phyloP scores from a whole-genome alignment of 2,329 filamentous ascomycete species.

The Didymella arachidicola region DNA sequence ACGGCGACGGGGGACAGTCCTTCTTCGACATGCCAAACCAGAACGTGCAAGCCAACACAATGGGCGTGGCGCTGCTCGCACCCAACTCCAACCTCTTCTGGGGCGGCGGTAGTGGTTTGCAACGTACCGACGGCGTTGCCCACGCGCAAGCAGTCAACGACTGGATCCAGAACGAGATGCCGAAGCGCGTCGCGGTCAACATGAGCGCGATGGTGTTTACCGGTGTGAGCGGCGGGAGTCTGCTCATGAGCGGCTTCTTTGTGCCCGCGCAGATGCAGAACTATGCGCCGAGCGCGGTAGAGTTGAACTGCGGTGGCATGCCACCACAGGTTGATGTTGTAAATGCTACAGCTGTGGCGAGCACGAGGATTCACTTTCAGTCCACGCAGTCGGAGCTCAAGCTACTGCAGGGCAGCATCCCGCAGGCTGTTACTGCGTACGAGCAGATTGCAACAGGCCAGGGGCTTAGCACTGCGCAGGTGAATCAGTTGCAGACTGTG shows the following conservation, averaged over 20 bases:
- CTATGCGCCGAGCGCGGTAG: conserved; percentile 60
- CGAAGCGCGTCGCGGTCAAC: conserved; percentile 64
- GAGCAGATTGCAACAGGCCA: conserved; percentile 57
- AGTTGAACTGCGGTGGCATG: conserved; percentile 65
- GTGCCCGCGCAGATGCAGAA: conserved; percentile 64
- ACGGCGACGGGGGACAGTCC: conserved; percentile 67
- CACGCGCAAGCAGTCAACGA: conserved; percentile 65
- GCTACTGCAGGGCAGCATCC: conserved; percentile 60
- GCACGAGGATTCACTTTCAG: conserved; percentile 65
- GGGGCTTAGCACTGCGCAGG: conserved; percentile 55
- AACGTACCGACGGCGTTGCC: conserved; percentile 62
- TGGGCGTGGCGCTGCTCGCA: conserved; percentile 63
- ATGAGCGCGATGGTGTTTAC: conserved; percentile 63
- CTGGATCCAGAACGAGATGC: conserved; percentile 59
- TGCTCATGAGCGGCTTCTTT: conserved; percentile 65
- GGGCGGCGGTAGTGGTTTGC: conserved; percentile 62
- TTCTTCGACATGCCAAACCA: conserved; percentile 68
- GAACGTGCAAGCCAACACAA: conserved; percentile 59
- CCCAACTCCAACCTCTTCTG: conserved; percentile 64
- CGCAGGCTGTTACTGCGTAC: conserved; percentile 60
- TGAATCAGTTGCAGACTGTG: conserved; percentile 64
- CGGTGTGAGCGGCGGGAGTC: conserved; percentile 63
- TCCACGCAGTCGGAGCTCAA: conserved; percentile 62
- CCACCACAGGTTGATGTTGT: conserved; percentile 62
- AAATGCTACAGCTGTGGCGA: conserved; percentile 52